These are phyloP conservation scores for Plantago coronopus DNA, from an alignment of 305 asterid genomes.

Conservation along the genomic window DNA sequence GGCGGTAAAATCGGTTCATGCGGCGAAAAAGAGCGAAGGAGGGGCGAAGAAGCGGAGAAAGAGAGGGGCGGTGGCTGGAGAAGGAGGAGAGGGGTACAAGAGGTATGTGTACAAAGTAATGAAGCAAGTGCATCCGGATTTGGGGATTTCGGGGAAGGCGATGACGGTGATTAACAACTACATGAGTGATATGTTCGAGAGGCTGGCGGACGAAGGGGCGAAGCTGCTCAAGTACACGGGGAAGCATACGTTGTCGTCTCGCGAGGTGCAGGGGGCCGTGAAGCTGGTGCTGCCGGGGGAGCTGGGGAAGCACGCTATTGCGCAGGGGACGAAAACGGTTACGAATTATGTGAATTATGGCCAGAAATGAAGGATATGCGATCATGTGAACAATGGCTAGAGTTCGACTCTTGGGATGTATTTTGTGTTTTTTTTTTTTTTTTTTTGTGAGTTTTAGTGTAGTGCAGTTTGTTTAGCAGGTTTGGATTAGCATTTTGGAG, in stretches of 20 bases:
- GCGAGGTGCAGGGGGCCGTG: constrained; percentile 81
- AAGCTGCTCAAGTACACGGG: constrained; percentile 35
- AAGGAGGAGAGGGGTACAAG: constrained; percentile 48
- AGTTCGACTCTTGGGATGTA: background rate
- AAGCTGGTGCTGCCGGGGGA: constrained; percentile 84
- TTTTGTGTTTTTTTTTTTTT: background rate
- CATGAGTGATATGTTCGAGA: constrained; percentile 74
- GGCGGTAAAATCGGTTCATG: background rate
- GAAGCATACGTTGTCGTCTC: constrained; percentile 50
- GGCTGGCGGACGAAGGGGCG: constrained; percentile 65
- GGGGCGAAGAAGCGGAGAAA: constrained; percentile 16
- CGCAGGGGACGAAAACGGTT: constrained; percentile 72
- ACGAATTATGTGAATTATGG: constrained; percentile 31
- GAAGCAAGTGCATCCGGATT: constrained; percentile 86
- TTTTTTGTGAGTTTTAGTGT: too few species aligned
- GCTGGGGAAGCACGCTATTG: constrained; percentile 70
- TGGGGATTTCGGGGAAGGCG: constrained; percentile 71
- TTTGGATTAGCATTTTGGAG: too few species aligned
- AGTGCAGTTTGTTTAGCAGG: too few species aligned
- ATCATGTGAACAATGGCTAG: too few species aligned
- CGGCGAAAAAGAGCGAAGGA: background rate
- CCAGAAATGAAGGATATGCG: too few species aligned
- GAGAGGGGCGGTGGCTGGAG: constrained; percentile 28
- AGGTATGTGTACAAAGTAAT: constrained; percentile 56
- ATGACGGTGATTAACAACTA: constrained; percentile 60